Evolutionary conservation across 331 rosid species (phyloP).

Genomic region (Malus hybrid): DNA sequence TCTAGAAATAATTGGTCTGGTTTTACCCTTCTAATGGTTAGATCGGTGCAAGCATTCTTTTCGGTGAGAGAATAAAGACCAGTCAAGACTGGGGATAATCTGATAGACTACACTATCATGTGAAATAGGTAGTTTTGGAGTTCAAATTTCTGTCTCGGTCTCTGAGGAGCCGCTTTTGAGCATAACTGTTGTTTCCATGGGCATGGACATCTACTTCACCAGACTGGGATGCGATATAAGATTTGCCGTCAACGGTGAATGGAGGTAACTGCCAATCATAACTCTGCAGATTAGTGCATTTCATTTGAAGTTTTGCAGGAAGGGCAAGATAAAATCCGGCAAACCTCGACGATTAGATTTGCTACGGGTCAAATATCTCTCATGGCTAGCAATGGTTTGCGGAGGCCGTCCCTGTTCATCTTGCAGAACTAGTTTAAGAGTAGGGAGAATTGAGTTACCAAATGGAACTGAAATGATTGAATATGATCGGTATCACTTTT

Average conservation of each 20-base stretch:
- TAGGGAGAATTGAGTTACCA: not conserved
- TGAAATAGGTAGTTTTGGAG: slow-evolving; percentile 11
- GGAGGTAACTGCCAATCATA: slow-evolving; percentile 34
- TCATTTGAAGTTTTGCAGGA: slow-evolving; percentile 4
- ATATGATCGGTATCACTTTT: not conserved
- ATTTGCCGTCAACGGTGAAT: not conserved
- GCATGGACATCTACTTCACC: slow-evolving; percentile 14
- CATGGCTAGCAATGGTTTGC: slow-evolving; percentile 7
- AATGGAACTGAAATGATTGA: not conserved
- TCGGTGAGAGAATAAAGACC: not conserved
- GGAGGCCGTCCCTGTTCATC: slow-evolving; percentile 27
- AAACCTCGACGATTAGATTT: slow-evolving; percentile 17
- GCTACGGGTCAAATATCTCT: not conserved
- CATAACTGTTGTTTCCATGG: slow-evolving; percentile 14
- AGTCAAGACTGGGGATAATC: slow-evolving; percentile 3
- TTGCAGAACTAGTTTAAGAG: not conserved
- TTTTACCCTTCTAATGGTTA: not conserved
- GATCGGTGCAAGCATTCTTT: not conserved
- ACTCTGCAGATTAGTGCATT: slow-evolving; percentile 16
- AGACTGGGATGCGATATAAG: slow-evolving; percentile 9
- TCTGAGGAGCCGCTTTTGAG: slow-evolving; percentile 5
- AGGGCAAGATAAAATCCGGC: not conserved
- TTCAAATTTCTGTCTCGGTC: slow-evolving; percentile 8
- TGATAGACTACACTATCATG: not conserved
- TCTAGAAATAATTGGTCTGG: not conserved